Evolutionary conservation across 2,329 filamentous ascomycete genomes (phyloP), one percentile per base, ranked within the genome.

Genomic region (Trichoderma gracile): DNA sequence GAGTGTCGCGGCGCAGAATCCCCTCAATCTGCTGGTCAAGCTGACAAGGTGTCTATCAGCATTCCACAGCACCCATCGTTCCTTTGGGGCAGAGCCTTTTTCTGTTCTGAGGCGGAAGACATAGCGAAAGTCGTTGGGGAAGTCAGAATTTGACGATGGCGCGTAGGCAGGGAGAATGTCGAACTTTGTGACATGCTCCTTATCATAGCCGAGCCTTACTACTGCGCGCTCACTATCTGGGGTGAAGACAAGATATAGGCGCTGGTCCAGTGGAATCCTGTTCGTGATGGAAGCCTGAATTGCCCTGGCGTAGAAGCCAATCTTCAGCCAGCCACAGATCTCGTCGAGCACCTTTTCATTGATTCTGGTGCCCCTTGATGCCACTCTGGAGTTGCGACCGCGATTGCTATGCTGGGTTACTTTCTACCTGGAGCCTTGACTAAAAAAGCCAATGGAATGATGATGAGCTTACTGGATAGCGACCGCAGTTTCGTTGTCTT

Each of bases 41-140:
- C 49, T 52, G 49, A 52, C 49, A 3, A 8, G 14, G 10, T 52
- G 49, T 12, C 49, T 12, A 12, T 17, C 17, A 7, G 49, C 49
- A 15, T 52, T 52, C 49, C 49, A 52, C 10, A 52, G n/a, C 25
- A 52, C 49, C 49, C 49, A 52, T 5, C 49, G 49, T 33, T 52
- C 19, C 7, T 19, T 25, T 7, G 17, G 25, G n/a, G n/a, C n/a
- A n/a, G n/a, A n/a, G n/a, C n/a, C n/a, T n/a, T n/a, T n/a, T n/a
- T n/a, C n/a, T n/a, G n/a, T n/a, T n/a, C 30, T 52, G 17, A 52
- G 25, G 7, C 49, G 49, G 49, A 52, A 52, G 8, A 14, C 25
- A 19, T 33, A 33, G 12, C 49, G 49, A 33, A 52, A 52, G 12
- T 52, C 49, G 25, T 52, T 52, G 21, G 49, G 49, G 17, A 52